Conservation (phyloP, 1,139 yeast species). For the Suhomyces atakaporum region DNA sequence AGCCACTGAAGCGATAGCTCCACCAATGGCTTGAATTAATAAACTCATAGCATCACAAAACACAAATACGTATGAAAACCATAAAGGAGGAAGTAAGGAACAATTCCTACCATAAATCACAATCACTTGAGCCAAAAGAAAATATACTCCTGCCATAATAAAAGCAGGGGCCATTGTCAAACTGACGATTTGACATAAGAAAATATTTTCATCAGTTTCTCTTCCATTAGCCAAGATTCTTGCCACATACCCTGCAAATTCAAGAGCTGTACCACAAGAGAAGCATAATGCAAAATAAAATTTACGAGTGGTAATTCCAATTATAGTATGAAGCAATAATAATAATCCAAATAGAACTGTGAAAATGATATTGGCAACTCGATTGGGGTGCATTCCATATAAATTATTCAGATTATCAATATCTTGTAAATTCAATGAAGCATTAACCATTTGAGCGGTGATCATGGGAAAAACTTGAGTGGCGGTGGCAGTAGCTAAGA, state of each 20-base stretch:
- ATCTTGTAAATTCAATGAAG: constrained; percentile 32
- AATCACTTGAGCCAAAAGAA: constrained; percentile 36
- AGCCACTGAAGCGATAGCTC: constrained; percentile 35
- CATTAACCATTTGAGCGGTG: constrained; percentile 27
- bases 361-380: constrained; percentile 33
- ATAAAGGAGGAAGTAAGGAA: constrained; percentile 32
- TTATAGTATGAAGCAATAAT: constrained; percentile 14
- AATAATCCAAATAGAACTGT: constrained; percentile 27
- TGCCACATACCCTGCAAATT: constrained; percentile 29
- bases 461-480: constrained; percentile 17
- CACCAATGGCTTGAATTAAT: constrained; percentile 41
- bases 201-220: constrained; percentile 22
- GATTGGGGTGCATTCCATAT: constrained; percentile 24
- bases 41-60: constrained; percentile 36
- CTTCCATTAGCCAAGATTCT: constrained; percentile 21
- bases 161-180: constrained; percentile 44
- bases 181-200: constrained; percentile 35
- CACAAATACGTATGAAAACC: constrained; percentile 40
- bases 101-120: constrained; percentile 30
- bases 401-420: constrained; percentile 28
- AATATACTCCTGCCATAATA: constrained; percentile 43
- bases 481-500: constrained; percentile 42
- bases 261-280: constrained; percentile 19
- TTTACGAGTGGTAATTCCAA: constrained; percentile 10
- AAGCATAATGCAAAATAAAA: constrained; percentile 25